Evolutionary conservation across 345 rosid genomes (phyloP), one percentile per base, ranked within the genome.

Genomic region (Hevea brasiliensis): DNA sequence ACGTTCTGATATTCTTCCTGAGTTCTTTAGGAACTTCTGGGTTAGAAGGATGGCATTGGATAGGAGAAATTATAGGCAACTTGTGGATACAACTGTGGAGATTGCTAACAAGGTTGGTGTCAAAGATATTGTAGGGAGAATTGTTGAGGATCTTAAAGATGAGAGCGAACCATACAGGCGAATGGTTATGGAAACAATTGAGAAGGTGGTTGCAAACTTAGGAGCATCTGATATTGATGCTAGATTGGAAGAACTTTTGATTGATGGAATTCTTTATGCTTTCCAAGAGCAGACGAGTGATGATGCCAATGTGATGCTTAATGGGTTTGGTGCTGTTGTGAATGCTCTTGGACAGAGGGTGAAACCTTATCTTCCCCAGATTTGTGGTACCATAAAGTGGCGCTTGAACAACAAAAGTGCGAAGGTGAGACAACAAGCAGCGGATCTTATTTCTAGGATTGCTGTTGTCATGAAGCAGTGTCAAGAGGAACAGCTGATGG

Each of bases 311-410:
- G 98, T 92, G 71, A 95, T 95, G 99, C 97, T 95, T 74, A 95
- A 95, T 79, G 97, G 98, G 70, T 95, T 94, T 53, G 98, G 98
- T 77, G 98, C 98, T 54, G 97, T 96, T 53, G 99, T 96, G 76
- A 96, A 93, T 84, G 81, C 93, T 70, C 96, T 96, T 70, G 98
- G 99, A 65, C 97, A 88, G 85, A 85, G 98, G 74, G 99, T 93
- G 74, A 96, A 96, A 77, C 98, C 98, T 51, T 96, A 93, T 72
- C 97, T 96, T 82, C 99, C 99, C 24, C 99, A 96, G 89, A 93
- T 96, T 56, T 96, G 99, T 82, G 99, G 98, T 86, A 93, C 99
- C 76, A 93, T 96, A 57, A 96, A 96, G 87, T 96, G 99, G 99
- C 90, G 99, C 26, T 67, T 96, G 86, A 96, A 96, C 85, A 96